Base-by-base conservation (phyloP, 2,329 filamentous ascomycete genomes). In the Setomelanomma holmii region DNA sequence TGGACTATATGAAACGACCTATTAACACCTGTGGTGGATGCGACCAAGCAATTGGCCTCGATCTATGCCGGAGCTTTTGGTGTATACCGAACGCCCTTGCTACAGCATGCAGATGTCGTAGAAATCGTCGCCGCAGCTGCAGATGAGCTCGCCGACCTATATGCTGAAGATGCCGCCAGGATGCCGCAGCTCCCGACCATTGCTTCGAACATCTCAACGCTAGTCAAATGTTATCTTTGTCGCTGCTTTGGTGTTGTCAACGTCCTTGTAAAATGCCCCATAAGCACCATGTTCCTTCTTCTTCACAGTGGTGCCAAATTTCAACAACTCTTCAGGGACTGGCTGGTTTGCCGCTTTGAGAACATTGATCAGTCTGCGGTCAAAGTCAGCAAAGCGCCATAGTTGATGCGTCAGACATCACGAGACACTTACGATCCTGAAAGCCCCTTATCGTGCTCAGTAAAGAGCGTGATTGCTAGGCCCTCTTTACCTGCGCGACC, bases 301-400 rank as follows among this genome's bases (percentile, higher is more conserved):
- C 86, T 98, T 99, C 45, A 99, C 95, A 1, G 93, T 98, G 19
- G 92, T 96, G 67, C 95, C 95, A 65, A 97, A 99, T 78, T 96
- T 97, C 74, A 98, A 82, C 33, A 99, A 80, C 21, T 91, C 89
- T 38, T 96, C 91, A 2, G 95, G 95, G 0, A 99, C 91, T 11
- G 87, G 83, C 76, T 99, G 95, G 61, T 91, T 91, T 20, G 95
- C 93, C n/a, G 87, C 90, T 77, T 90, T 96, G 57, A 99, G 85
- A 49, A 99, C 92, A 74, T 98, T 98, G 79, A 98, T 89, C 65
- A 99, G 80, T 8, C 89, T 93, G 64, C 39, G 24, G 30, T n/a
- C 3, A 36, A 22, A 60, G 55, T 61, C 49, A 66, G 58, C 21
- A 35, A n/a, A 5, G 2, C 21, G 20, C 16, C 38, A 11, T 2